A percentile compares a stretch with the other conserved stretches of the same genome.
Evolutionary conservation across 257 asterid species (phyloP).

Genomic region (Prunella vulgaris): DNA sequence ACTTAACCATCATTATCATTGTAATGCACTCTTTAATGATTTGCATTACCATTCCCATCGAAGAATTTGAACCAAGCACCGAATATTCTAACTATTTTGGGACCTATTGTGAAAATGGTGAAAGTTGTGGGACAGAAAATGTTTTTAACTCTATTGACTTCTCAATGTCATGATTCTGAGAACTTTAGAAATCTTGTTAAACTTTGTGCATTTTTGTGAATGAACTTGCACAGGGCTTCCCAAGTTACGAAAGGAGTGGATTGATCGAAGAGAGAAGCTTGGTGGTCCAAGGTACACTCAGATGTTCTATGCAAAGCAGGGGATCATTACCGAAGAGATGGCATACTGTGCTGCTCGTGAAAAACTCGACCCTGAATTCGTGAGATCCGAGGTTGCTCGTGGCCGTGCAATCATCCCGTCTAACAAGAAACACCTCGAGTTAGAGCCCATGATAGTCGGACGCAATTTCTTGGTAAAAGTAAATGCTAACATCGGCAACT

Average conservation of each 20-base stretch:
- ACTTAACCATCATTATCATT: too few species aligned
- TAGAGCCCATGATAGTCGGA: constrained; percentile 94
- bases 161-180: constrained; percentile 1
- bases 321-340: constrained; percentile 92
- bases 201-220: constrained; percentile 12
- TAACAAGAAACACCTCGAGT: constrained; percentile 82
- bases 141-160: not conserved
- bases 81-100: not conserved
- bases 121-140: not conserved
- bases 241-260: constrained; percentile 81
- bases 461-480: constrained; percentile 95
- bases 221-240: constrained; percentile 63
- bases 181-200: not conserved
- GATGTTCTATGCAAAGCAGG: constrained; percentile 93
- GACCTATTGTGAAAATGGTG: not conserved
- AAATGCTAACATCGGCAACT: constrained; percentile 92
- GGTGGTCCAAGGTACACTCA: constrained; percentile 86
- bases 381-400: constrained; percentile 91
- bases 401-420: constrained; percentile 99
- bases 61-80: too few species aligned
- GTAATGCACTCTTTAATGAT: too few species aligned
- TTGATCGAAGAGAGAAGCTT: constrained; percentile 69
- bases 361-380: constrained; percentile 81
- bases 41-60: too few species aligned
- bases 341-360: constrained; percentile 94